Base-by-base conservation (phyloP, 352 stramenopile species). In the Globisporangium rhizosaccharum region DNA sequence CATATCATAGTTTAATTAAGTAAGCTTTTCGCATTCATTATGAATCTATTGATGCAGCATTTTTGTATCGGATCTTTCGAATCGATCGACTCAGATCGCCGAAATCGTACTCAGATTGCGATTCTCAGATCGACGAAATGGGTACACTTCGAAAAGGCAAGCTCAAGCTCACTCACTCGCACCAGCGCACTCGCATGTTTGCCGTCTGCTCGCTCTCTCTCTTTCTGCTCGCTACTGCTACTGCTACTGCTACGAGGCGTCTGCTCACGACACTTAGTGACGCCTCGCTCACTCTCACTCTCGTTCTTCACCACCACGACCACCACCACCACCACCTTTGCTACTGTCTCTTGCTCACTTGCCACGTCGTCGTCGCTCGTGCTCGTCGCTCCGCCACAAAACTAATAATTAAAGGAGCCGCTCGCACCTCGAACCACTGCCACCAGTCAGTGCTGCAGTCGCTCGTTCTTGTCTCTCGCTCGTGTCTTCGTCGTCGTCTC, bases 391-490 rank as follows among this genome's bases (percentile, higher is more conserved):
- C 12, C 59, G 53, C 39, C 48, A 44, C 59, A 54, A 61, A 71
- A 62, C 67, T 57, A 71, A 66, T 71, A 65, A 66, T 50, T 57
- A 47, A 23, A 42, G 33, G 25, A 41, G 53, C 57, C 30, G 41
- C 33, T 10, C 5, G 33, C 33, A 39, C 33, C 33, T 9, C 33
- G 23, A 23, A 23, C 23, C 23, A 23, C 51, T 42, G 37, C 51
- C 57, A 44, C 61, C 61, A 62, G 36, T 28, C 39, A 44, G 51
- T 18, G 33, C 25, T 20, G 25, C 37, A 25, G n/a, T 53, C 51
- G 15, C 51, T 23, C 11, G 20, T 20, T 6, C 12, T 36, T 30
- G 3, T 12, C 15, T 18, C 33, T 56, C 11, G 30, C 46, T 25
- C 47, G 47, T 30, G 47, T 18, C 11, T 11, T 20, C 47, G 11